Evolutionary conservation across 169 alveolate genomes (phyloP), one percentile per base, ranked within the genome.

Genomic region (Prorocentrum cordatum): DNA sequence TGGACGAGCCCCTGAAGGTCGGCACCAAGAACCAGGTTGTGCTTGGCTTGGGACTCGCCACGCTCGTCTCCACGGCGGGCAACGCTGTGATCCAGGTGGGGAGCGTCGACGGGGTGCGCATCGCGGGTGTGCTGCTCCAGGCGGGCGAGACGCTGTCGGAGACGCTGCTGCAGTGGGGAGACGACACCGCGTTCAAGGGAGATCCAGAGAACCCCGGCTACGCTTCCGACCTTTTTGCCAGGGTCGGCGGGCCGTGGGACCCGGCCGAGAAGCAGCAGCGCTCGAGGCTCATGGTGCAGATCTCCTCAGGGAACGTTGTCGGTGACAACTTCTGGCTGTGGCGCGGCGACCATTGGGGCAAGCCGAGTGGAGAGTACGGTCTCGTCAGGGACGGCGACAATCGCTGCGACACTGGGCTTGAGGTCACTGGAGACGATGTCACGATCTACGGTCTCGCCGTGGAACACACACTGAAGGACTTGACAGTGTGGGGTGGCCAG

Each of bases 251-350:
- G 12, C 66, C 27, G 7, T 27, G 31, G 24, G 66, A 9, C 22
- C 66, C 12, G 14, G 14, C 66, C 29, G n/a, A 18, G 66, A 18
- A 3, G 24, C 61, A 47, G 22, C 22, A 10, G 24, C 62, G 24
- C 10, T 38, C 62, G 82, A 38, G 0, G 82, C 38, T n/a, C 22
- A 70, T 70, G 82, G 62, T 70, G 14, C 82, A 39, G 18, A 39
- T 70, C 20, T 59, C 36, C 24, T 59, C 82, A 24, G 82, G 39
- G 31, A 70, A 39, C 18, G 62, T 70, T 2, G 62, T 70, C 16
- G 16, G 36, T 9, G 82, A 70, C 82, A 70, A 70, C 62, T 70
- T 62, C 62, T 70, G 82, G 82, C 62, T 70, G 38, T 70, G 82
- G 82, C 35, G 82, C 24, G 82, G 62, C 7, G 82, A 70, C 38